Percentiles rank a stretch among this genome's conserved stretches.
Conservation (phyloP, 768 basidiomycete species). For the Mycena capillaripes region DNA sequence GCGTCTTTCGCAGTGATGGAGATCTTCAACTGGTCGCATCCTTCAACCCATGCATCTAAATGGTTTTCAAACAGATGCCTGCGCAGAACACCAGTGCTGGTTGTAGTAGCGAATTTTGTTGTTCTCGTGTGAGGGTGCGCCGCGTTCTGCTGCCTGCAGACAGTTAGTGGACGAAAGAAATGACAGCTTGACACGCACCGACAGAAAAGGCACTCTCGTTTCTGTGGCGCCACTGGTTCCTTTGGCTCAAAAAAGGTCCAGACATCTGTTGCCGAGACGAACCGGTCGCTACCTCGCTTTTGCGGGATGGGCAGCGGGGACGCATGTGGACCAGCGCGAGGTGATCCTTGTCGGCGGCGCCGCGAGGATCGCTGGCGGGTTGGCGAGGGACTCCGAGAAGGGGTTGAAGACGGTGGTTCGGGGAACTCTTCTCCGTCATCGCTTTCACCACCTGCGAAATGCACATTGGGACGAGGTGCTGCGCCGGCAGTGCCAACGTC, state of each 20-base stretch:
- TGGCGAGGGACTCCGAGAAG: not conserved
- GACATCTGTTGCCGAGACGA: not conserved
- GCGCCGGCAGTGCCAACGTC: not conserved
- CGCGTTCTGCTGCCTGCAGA: slow-evolving; percentile 13
- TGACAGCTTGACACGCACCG: slow-evolving; percentile 9
- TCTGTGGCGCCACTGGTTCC: not conserved
- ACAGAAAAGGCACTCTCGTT: slow-evolving; percentile 24
- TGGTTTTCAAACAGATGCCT: slow-evolving; percentile 37
- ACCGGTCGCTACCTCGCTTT: not conserved
- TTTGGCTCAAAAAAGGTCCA: slow-evolving; percentile 24
- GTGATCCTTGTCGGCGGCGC: slow-evolving; percentile 9
- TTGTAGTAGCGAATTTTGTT: slow-evolving; percentile 14
- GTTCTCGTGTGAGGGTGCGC: not conserved
- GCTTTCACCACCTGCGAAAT: not conserved
- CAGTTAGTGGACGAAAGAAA: not conserved
- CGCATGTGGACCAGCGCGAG: slow-evolving; percentile 15
- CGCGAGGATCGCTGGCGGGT: not conserved
- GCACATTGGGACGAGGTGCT: not conserved
- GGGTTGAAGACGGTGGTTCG: not conserved
- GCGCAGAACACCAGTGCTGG: too few relatives aligned
- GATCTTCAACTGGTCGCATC: slow-evolving; percentile 38
- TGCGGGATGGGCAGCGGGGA: slow-evolving; percentile 2
- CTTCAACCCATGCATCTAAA: slow-evolving; percentile 37
- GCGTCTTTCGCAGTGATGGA: too few relatives aligned
- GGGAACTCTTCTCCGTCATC: slow-evolving; percentile 12